Conservation (phyloP, 2,329 filamentous ascomycete species). For the Plenodomus biglobosus region DNA sequence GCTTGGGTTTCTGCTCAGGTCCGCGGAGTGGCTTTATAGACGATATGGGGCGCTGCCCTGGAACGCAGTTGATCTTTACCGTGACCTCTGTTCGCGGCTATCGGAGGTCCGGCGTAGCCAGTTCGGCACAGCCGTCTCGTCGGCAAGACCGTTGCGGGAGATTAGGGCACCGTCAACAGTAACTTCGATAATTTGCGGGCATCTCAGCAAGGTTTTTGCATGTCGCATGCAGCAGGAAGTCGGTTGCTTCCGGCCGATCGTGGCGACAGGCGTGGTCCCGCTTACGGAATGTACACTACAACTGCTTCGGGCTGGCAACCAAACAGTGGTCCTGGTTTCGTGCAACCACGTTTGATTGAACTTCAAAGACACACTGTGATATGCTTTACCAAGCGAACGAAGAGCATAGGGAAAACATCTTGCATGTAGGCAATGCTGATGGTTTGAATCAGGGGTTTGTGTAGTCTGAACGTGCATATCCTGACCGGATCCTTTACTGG, state of each 20-base stretch:
- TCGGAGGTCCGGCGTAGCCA: conserved; percentile 5
- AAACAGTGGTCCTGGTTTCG: conserved; percentile 25
- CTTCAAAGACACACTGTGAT: conserved; percentile 17
- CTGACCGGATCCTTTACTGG: conserved; percentile 15
- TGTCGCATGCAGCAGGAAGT: conserved; percentile 34
- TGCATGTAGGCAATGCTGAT: conserved; percentile 5
- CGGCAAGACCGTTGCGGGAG: conserved; percentile 25
- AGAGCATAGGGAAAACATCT: neutral
- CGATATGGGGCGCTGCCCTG: conserved; percentile 9
- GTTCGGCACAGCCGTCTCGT: conserved; percentile 4
- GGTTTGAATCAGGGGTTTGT: conserved; percentile 20
- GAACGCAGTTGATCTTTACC: conserved; percentile 7
- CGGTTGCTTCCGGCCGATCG: conserved; percentile 41
- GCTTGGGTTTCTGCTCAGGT: neutral
- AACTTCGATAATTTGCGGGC: conserved; percentile 13
- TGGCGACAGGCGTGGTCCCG: conserved; percentile 17
- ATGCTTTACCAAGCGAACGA: conserved; percentile 20
- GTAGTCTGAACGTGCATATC: conserved; percentile 15
- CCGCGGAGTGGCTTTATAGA: neutral
- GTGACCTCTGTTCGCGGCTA: conserved; percentile 13
- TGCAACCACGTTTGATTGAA: conserved; percentile 25
- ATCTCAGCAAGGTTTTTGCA: conserved; percentile 17
- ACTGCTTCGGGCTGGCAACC: conserved; percentile 23
- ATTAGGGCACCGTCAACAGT: conserved; percentile 11
- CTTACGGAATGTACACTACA: conserved; percentile 33